Percentiles rank a stretch among this genome's conserved stretches.
These are phyloP conservation scores for Colletotrichum magnum DNA, from an alignment of 2,329 filamentous ascomycete genomes.

Conservation along the genomic window DNA sequence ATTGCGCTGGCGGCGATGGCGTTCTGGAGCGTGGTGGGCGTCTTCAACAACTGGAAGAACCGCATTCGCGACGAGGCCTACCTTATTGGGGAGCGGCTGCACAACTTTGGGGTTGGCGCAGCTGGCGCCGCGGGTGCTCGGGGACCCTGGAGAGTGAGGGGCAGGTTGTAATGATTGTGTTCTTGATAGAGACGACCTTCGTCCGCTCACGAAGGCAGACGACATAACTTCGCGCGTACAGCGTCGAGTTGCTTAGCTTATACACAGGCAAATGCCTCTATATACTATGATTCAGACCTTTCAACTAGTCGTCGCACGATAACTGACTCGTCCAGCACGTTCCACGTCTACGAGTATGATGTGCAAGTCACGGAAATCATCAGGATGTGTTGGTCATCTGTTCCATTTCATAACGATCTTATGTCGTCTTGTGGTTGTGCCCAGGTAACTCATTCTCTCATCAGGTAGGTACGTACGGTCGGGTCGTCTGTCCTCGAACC, in stretches of 20 bases:
- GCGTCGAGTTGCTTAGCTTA: slow-evolving; percentile 15
- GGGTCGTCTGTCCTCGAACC: no score
- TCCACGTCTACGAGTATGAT: no score
- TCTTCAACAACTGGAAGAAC: slow-evolving; percentile 82
- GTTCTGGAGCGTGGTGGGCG: slow-evolving; percentile 67
- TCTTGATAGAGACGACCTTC: background rate
- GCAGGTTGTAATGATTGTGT: slow-evolving; percentile 46
- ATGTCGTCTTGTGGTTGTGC: no score
- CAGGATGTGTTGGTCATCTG: no score
- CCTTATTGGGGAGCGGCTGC: slow-evolving; percentile 91
- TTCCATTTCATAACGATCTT: background rate
- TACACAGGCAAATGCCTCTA: background rate
- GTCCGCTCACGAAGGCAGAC: slow-evolving; percentile 1
- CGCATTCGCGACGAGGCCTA: slow-evolving; percentile 95
- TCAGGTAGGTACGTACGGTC: no score
- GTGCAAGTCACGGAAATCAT: no score
- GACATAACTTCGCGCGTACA: background rate
- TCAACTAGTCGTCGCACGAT: background rate
- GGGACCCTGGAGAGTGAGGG: slow-evolving; percentile 54
- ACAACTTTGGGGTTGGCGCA: slow-evolving; percentile 82
- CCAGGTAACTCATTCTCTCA: no score
- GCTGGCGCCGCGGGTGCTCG: slow-evolving; percentile 53
- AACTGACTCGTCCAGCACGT: no score
- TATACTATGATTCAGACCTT: background rate
- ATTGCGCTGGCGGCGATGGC: slow-evolving; percentile 56